Evolutionary conservation across 2,329 filamentous ascomycete genomes (phyloP), one percentile per base, ranked within the genome.

Genomic region (Colletotrichum eremochloae): DNA sequence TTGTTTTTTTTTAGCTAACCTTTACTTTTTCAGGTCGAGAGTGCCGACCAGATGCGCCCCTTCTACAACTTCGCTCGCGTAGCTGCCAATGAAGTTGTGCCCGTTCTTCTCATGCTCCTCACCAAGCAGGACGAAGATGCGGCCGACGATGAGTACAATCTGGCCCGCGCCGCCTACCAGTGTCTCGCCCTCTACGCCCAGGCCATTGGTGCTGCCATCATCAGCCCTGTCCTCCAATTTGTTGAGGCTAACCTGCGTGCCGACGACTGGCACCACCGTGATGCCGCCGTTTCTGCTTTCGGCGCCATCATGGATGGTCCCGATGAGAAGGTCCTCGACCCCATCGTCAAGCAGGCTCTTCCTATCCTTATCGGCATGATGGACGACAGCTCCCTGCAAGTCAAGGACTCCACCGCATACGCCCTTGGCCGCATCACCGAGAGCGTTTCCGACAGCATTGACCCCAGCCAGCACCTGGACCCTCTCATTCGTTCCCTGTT

Each of bases 241-340:
- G 96, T 99, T 64, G 96, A 99, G 86, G 88, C 89, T 78, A 95
- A 98, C 84, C 89, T 99, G 63, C 92, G 95, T 75, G 90, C 90
- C 72, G 94, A 97, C 68, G 94, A 98, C 83, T 99, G 96, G 96
- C 95, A 97, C 82, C 90, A 92, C 82, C 91, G 96, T 77, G 96
- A 99, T 85, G 96, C 96, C 65, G 95, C 96, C 63, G 96, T 99
- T 42, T 97, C 96, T 72, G 95, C 96, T 24, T 98, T 99, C 77
- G 96, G 96, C 75, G 96, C 95, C 76, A 98, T 99, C 78, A 98
- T 99, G 95, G 96, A 99, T 80, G 96, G 96, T 36, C 96, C 96
- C 1, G 96, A 98, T 71, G 94, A 97, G 82, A 94, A 94, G 84
- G 91, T 96, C 62, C 86, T 99, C 64, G 94, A 97, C 78, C 95